Evolutionary conservation across 2,329 filamentous ascomycete genomes (phyloP), one percentile per base, ranked within the genome.

Genomic region (Fusarium pseudoanthophilum): DNA sequence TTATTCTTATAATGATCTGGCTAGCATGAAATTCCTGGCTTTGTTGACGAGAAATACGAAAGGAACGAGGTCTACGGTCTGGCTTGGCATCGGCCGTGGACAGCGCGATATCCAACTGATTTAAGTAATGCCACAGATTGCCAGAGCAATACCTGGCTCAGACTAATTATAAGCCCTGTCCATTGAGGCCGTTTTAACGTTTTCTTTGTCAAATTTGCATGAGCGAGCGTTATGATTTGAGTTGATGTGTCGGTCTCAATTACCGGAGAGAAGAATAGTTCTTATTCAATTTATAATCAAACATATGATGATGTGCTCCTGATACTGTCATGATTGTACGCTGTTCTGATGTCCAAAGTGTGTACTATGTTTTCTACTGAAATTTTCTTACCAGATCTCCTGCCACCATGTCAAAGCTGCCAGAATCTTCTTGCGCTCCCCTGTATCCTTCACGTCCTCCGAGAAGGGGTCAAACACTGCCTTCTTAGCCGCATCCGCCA

Each of bases 401-500:
- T 90, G 87, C 86, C 88, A 90, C 79, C 85, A 86, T 13, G 80
- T 84, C 49, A 84, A 71, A 11, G 74, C 76, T 4, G 79, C 77
- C 55, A 85, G 79, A 37, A 79, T 72, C 60, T 72, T 77, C 75
- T 85, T 84, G 3, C 85, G 84, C 60, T 80, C 76, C 34, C 83
- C 82, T n/a, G 81, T 76, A 16, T 82, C 76, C 7, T 77, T 65
- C 4, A 79, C 80, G 1, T 80, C 82, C 14, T 81, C 76, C 5
- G 85, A 81, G 70, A 87, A 84, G 2, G 83, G 85, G 51, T 89
- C 87, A 46, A 84, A 82, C 16, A 91, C 81, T 4, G 88, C 88
- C 21, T 78, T 80, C 60, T 87, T 86, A 46, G 89, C 89, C 5
- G 87, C 85, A 51, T 85, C 82, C 0, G 89, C 88, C 89, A 91